Evolutionary conservation across 163 green algal genomes (phyloP).

Genomic region (Chlorella variabilis): DNA sequence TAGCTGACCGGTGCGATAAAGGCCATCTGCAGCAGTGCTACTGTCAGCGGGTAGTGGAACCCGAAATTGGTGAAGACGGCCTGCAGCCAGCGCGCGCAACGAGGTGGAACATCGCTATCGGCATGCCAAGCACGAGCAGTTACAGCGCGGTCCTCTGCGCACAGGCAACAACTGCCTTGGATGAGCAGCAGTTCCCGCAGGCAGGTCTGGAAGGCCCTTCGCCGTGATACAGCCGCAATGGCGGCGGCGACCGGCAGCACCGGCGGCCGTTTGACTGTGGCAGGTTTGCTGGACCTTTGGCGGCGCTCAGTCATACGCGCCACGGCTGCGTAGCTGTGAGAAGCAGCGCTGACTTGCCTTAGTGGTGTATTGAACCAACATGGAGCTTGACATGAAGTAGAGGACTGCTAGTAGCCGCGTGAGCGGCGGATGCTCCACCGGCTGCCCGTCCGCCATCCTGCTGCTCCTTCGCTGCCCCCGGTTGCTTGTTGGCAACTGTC

Average conservation of each 20-base stretch:
- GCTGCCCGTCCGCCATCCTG: not conserved
- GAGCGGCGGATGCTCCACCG: slow-evolving; percentile 18
- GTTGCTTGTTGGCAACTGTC: not conserved
- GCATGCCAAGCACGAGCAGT: too few species aligned
- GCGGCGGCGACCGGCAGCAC: too few species aligned
- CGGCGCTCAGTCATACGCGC: too few species aligned
- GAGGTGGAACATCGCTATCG: not conserved
- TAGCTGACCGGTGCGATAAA: slow-evolving; percentile 71
- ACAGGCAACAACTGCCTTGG: too few species aligned
- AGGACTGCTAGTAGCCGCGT: slow-evolving; percentile 32
- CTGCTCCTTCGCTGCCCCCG: not conserved
- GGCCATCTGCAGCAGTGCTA: slow-evolving; percentile 73
- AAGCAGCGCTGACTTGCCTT: slow-evolving; percentile 67
- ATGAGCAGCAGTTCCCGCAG: too few species aligned
- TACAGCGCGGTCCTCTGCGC: too few species aligned
- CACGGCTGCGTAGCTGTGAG: too few species aligned
- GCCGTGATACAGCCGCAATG: too few species aligned
- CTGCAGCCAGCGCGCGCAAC: slow-evolving; percentile 41
- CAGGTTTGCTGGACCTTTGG: too few species aligned
- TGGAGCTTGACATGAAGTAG: slow-evolving; percentile 59
- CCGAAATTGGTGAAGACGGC: slow-evolving; percentile 72
- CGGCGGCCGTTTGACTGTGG: too few species aligned
- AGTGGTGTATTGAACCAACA: slow-evolving; percentile 75
- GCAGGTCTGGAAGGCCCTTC: too few species aligned
- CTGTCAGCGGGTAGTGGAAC: slow-evolving; percentile 72